Conservation (phyloP, 768 basidiomycete species). For the Rubroboletus pulcherrimus region DNA sequence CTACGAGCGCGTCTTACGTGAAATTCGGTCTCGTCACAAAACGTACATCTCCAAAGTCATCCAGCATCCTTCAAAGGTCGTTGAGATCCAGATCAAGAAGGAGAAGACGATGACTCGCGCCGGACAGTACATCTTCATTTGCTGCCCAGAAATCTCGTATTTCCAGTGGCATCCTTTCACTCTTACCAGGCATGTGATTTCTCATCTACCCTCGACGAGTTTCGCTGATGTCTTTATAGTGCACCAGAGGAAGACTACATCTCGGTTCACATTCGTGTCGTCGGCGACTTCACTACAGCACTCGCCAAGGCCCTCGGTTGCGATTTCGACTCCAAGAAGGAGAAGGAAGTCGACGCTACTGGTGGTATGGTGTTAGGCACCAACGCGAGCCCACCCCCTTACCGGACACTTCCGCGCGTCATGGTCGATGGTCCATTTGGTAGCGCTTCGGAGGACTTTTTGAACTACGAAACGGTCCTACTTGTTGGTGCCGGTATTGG, state of each 20-base stretch:
- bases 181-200: conserved; percentile 58
- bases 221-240: conserved; percentile 34
- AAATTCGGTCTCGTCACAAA: conserved; percentile 83
- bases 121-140: conserved; percentile 92
- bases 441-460: conserved; percentile 85
- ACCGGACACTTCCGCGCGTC: conserved; percentile 77
- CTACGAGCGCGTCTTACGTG: conserved; percentile 84
- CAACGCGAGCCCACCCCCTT: conserved; percentile 54
- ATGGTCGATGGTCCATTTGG: conserved; percentile 98
- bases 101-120: conserved; percentile 80
- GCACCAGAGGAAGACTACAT: conserved; percentile 96
- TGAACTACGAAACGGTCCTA: conserved; percentile 84
- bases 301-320: conserved; percentile 82
- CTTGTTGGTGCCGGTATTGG: conserved; percentile 95
- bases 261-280: conserved; percentile 88
- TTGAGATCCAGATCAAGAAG: conserved; percentile 97
- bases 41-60: conserved; percentile 95
- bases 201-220: background rate
- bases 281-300: conserved; percentile 87
- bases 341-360: conserved; percentile 38
- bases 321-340: conserved; percentile 60
- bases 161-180: conserved; percentile 99
- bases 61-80: conserved; percentile 90
- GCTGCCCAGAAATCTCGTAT: conserved; percentile 87
- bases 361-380: conserved; percentile 64